Evolutionary conservation across 2,329 filamentous ascomycete species (phyloP).

Genomic region (Penicillium sp.): DNA sequence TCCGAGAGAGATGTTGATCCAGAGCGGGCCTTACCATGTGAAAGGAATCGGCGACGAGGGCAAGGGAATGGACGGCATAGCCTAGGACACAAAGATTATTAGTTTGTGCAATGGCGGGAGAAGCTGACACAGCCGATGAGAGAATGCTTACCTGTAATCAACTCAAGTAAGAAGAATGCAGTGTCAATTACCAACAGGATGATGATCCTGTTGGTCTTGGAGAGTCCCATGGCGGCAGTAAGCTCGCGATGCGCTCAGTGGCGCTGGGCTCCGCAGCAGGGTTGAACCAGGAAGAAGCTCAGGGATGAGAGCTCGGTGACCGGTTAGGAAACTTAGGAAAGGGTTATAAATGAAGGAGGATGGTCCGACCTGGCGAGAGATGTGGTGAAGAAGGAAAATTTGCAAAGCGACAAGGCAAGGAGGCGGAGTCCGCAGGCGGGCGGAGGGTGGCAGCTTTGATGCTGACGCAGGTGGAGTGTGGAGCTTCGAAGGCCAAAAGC

Average conservation of each 20-base stretch:
- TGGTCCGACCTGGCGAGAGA: background rate
- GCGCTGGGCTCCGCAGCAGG: constrained; percentile 22
- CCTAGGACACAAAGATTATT: constrained; percentile 45
- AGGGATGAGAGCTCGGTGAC: background rate
- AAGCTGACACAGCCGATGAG: background rate
- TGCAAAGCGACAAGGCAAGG: background rate
- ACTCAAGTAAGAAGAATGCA: constrained; percentile 85
- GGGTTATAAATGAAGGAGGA: background rate
- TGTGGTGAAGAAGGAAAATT: background rate
- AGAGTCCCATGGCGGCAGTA: constrained; percentile 69
- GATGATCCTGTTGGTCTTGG: constrained; percentile 88
- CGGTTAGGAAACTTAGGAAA: background rate
- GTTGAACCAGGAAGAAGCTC: constrained; percentile 1
- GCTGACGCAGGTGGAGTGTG: constrained; percentile 15
- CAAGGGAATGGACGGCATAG: constrained; percentile 85
- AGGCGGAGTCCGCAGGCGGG: background rate
- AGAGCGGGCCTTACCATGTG: constrained; percentile 72
- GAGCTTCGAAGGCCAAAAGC: constrained; percentile 1
- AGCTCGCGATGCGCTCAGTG: constrained; percentile 26
- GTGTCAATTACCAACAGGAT: constrained; percentile 90
- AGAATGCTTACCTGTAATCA: constrained; percentile 64
- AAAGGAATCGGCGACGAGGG: constrained; percentile 93
- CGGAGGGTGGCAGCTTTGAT: background rate
- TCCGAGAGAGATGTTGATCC: background rate
- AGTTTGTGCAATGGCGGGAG: background rate